Evolutionary conservation across 139 green algal genomes (phyloP).

Genomic region (Volvox reticuliferus): DNA sequence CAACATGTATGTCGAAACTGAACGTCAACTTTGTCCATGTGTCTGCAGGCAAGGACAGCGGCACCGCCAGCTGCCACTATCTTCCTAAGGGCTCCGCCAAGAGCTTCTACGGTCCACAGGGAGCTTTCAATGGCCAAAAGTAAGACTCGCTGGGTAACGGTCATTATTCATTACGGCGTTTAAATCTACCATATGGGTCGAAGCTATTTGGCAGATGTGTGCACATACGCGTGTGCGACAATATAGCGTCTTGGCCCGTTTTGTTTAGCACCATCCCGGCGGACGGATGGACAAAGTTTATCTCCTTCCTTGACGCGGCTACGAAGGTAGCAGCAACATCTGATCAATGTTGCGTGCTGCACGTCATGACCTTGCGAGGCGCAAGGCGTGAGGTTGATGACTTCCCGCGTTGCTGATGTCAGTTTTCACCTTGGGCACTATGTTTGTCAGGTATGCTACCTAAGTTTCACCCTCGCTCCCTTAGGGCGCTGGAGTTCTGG

Average conservation of each 20-base stretch:
- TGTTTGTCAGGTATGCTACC: too few relatives aligned
- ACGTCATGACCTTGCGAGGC: not conserved
- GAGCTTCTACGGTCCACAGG: conserved; percentile 8
- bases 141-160: not conserved
- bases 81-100: not conserved
- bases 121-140: not conserved
- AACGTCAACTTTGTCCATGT: not conserved
- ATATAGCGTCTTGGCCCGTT: too few relatives aligned
- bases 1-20: not conserved
- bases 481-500: conserved; percentile 5
- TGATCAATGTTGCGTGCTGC: not conserved
- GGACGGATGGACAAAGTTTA: too few relatives aligned
- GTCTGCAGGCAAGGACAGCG: not conserved
- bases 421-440: too few relatives aligned
- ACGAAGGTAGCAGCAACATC: not conserved
- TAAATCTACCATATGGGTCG: too few relatives aligned
- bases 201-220: too few relatives aligned
- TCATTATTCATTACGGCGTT: not conserved
- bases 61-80: not conserved
- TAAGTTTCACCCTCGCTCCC: too few relatives aligned
- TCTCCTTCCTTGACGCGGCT: too few relatives aligned
- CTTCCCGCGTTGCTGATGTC: not conserved
- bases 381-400: not conserved
- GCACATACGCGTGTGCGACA: not conserved
- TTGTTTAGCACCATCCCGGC: too few relatives aligned